Evolutionary conservation across 371 early-diverging fungal genomes (phyloP), one percentile per base, ranked within the genome.

Genomic region (Rhizopus delemar): DNA sequence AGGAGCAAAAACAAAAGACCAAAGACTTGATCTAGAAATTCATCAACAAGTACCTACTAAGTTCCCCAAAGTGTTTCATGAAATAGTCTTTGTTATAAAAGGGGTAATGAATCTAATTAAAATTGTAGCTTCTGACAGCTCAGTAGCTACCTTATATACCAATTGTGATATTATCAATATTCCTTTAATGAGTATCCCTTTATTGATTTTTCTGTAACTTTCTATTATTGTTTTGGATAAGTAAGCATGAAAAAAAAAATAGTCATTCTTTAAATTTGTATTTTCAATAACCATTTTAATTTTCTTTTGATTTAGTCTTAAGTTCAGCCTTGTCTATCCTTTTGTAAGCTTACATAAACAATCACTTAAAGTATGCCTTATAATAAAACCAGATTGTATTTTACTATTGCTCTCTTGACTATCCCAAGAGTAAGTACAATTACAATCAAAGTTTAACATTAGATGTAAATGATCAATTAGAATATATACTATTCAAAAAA

Each of bases 371-470:
- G 32, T n/a, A 50, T 15, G n/a, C 35, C 12, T 6, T 15, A 16
- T 22, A 56, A 82, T 22, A 22, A 22, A 22, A 22, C 22, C 22
- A 22, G 22, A 22, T 22, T 22, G 83, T 82, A 70, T 49, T 71
- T 82, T 28, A 77, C 80, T 33, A 80, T 80, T 80, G 70, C 83
- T 15, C 77, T 69, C 51, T 70, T 77, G 66, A 79, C 83, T 11
- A 60, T 53, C 4, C 79, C 78, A 3, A 70, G 69, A 46, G 60
- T 71, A 34, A 58, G 66, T 12, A 61, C 71, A 4, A 46, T 69
- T 70, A 66, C 41, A 68, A 63, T 12, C 69, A 69, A 48, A 62
- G 65, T 13, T 51, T 68, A 8, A 51, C 70, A 12, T 73, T 73
- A 9, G 70, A 73, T 4, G 51, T 51, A n/a, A 56, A 62, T 4